These are phyloP conservation scores for Trichocladium antarcticum DNA, from an alignment of 495 filamentous ascomycete species.

Conservation along the genomic window DNA sequence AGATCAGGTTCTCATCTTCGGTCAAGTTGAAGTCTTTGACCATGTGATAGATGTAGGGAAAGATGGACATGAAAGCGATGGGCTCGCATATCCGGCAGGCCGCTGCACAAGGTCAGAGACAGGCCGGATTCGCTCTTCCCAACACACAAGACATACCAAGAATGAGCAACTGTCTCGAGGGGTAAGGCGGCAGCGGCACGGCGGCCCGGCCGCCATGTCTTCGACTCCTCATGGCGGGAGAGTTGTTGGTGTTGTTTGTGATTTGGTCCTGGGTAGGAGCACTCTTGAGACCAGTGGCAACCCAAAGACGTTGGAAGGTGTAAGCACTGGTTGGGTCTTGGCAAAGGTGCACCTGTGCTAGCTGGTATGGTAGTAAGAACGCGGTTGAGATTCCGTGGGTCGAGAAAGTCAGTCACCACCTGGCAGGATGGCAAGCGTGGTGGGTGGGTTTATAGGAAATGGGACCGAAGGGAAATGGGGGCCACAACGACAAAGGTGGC, in stretches of 20 bases:
- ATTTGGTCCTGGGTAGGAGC: too few species aligned
- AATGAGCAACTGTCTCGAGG: conserved; percentile 55
- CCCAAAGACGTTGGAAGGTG: too few species aligned
- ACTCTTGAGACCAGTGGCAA: too few species aligned
- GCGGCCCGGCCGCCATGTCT: conserved; percentile 10
- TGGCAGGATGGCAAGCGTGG: background rate
- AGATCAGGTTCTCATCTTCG: conserved; percentile 64
- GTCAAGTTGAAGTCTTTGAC: conserved; percentile 82
- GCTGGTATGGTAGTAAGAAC: too few species aligned
- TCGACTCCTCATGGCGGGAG: conserved; percentile 11
- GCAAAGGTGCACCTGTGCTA: too few species aligned
- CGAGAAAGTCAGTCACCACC: background rate
- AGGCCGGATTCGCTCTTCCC: background rate
- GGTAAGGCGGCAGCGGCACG: conserved; percentile 28
- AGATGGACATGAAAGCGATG: conserved; percentile 99
- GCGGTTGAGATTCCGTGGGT: background rate
- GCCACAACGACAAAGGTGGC: background rate
- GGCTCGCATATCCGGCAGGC: conserved; percentile 94
- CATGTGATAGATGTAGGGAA: conserved; percentile 99
- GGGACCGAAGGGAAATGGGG: background rate
- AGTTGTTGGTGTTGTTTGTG: background rate
- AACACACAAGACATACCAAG: conserved; percentile 44
- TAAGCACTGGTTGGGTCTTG: too few species aligned
- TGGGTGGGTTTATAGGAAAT: background rate
- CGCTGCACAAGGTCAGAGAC: conserved; percentile 46